Base-by-base conservation (phyloP, 2,329 filamentous ascomycete genomes). In the Paracamarosporium sp. region DNA sequence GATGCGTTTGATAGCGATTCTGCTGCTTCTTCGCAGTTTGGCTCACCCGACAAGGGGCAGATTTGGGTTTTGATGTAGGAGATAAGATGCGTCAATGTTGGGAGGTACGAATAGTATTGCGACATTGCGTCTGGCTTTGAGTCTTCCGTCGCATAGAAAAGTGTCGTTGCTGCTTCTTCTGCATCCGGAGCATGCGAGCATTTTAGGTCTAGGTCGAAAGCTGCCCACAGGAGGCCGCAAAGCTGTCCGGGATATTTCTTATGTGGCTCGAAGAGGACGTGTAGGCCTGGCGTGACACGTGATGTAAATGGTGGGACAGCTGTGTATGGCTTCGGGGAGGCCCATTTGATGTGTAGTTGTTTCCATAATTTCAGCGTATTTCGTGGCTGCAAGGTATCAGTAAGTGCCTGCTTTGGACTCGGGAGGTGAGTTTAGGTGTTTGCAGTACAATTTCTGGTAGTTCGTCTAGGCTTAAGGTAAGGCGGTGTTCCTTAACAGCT, bases 271-370 rank as follows among this genome's bases (percentile, higher is more conserved):
- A 89, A 93, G 67, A 90, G 90, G 25, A 93, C 81, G 79, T 97
- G 93, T 22, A 98, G 79, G 2, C 94, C 94, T 0, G 93, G 88
- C 1, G 92, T 88, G 13, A 93, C 76, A 57, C 90, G 86, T 50
- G 92, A 92, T 41, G 86, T 81, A 68, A 95, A 89, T 1, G 93
- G 93, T 36, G 88, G 83, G 43, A 89, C 79, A 1, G 85, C 80
- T 36, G 85, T 79, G 72, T 88, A 89, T 1, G 82, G 68, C 6
- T 71, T 67, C 2, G 86, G 79, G 13, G 87, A 86, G n/a, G 86
- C 83, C 91, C 93, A 97, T 72, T 90, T 86, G 57, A 97, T 80
- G 75, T 94, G 90, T 40, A 97, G 79, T 74, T 92, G 88, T 67
- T 89, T 85, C 62, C 85, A 86, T 67, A 85, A 81, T 53, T 83